A percentile compares a stretch with the other conserved stretches of the same genome.
phyloP scores from a whole-genome alignment of 1,139 yeast species.

The Komagataea norvegica region DNA sequence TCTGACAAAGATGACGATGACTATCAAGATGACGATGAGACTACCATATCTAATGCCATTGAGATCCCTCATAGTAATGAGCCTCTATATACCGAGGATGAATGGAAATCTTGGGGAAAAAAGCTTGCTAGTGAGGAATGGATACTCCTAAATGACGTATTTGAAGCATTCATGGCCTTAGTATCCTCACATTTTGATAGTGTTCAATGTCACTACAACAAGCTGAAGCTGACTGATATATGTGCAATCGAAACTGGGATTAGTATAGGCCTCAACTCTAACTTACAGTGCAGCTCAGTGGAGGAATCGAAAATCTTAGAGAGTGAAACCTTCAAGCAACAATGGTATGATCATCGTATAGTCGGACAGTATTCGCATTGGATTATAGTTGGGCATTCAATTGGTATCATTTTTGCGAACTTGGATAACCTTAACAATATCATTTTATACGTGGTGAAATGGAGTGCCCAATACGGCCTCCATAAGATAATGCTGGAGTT shows the following conservation, averaged over 20 bases:
- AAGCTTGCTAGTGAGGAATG: slow-evolving; percentile 2
- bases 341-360: slow-evolving; percentile 11
- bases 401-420: slow-evolving; percentile 13
- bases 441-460: slow-evolving; percentile 2
- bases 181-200: background rate
- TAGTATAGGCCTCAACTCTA: slow-evolving; percentile 13
- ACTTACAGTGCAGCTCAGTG: slow-evolving; percentile 2
- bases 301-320: slow-evolving; percentile 4
- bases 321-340: background rate
- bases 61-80: no score
- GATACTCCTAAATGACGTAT: slow-evolving; percentile 4
- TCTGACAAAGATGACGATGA: background rate
- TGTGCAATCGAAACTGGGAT: slow-evolving; percentile 16
- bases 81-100: no score
- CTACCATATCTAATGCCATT: no score
- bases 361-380: slow-evolving; percentile 7
- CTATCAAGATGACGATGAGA: background rate
- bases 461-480: slow-evolving; percentile 2
- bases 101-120: slow-evolving; percentile 1
- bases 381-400: slow-evolving; percentile 16
- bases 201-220: background rate
- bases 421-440: slow-evolving; percentile 2
- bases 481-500: slow-evolving; percentile 3
- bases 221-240: slow-evolving; percentile 6
- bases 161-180: background rate